Evolutionary conservation across 495 filamentous ascomycete genomes (phyloP), one percentile per base, ranked within the genome.

Genomic region (Penicillium riverlandense): DNA sequence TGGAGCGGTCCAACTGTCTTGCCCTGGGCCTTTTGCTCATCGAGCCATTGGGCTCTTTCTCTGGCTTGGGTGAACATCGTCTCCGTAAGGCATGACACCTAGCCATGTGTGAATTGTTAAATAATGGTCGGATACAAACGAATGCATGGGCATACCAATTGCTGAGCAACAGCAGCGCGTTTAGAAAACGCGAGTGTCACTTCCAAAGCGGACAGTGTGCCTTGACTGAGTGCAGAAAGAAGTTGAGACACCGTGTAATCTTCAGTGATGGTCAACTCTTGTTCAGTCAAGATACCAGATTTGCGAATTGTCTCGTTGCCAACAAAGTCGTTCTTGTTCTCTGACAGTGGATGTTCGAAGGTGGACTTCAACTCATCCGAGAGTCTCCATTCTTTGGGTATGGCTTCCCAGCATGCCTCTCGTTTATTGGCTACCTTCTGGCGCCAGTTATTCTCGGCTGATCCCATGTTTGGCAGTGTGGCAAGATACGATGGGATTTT

Each of bases 1-100:
- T 85, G 81, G 0, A 85, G 63, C 0, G 79, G 79, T 0, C 82
- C 82, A 10, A 76, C 59, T 10, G 69, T 52, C 35, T 67, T 69
- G 0, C 59, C 55, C 11, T 57, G 47, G 4, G 57, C 53, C 14
- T 38, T 42, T 1, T 69, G 43, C 36, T 63, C 47, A 43, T 75
- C 71, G 4, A 70, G 43, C 38, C 65, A 42, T 33, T 48, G 41
- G 5, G 70, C 70, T 29, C 59, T 53, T 11, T 47, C 45, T 11
- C 61, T 47, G 9, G 68, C 70, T 16, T 65, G 50, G 8, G 54
- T 54, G 6, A 79, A 75, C 27, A 83, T 65, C 1, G 81, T 63
- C 53, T 85, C 79, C 0, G 80, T 80, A 15, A 80, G 52, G 56
- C 79, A 82, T 46, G 77, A 72, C 14, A 63, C 69, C 55, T 62